A percentile compares a stretch with the other conserved stretches of the same genome.
Conservation (phyloP, 1,139 yeast species). For the Debaryomyces coudertii region DNA sequence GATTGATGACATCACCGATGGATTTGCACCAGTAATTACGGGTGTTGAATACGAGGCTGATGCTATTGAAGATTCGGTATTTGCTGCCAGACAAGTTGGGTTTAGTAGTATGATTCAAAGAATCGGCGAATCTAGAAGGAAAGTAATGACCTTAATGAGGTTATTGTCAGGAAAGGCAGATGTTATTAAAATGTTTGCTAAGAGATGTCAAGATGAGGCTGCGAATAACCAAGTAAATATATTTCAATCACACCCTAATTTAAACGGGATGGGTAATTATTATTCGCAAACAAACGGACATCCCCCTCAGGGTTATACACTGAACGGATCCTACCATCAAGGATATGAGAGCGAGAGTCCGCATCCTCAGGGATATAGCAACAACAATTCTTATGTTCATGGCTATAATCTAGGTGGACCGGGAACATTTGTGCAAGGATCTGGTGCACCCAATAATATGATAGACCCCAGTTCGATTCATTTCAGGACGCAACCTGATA, state of each 20-base stretch:
- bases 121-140: slow-evolving; percentile 87
- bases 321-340: slow-evolving; percentile 16
- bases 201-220: slow-evolving; percentile 82
- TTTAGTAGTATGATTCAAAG: slow-evolving; percentile 73
- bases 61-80: slow-evolving; percentile 78
- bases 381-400: slow-evolving; percentile 7
- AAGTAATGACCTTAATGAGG: slow-evolving; percentile 91
- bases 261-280: slow-evolving; percentile 7
- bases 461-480: slow-evolving; percentile 19
- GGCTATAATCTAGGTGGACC: slow-evolving; percentile 2
- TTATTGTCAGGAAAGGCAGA: slow-evolving; percentile 93
- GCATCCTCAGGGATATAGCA: slow-evolving; percentile 19
- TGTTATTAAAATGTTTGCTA: slow-evolving; percentile 95
- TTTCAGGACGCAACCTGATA: slow-evolving; percentile 21
- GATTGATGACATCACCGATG: slow-evolving; percentile 92
- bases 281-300: neutral
- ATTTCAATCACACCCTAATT: slow-evolving; percentile 10
- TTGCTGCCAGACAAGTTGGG: slow-evolving; percentile 48
- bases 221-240: slow-evolving; percentile 15
- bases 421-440: slow-evolving; percentile 11
- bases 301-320: neutral
- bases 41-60: slow-evolving; percentile 90
- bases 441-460: slow-evolving; percentile 22
- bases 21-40: slow-evolving; percentile 88
- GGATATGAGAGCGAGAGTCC: slow-evolving; percentile 23